phyloP scores from a whole-genome alignment of 2,329 filamentous ascomycete species.

The Sporothrix inflata region DNA sequence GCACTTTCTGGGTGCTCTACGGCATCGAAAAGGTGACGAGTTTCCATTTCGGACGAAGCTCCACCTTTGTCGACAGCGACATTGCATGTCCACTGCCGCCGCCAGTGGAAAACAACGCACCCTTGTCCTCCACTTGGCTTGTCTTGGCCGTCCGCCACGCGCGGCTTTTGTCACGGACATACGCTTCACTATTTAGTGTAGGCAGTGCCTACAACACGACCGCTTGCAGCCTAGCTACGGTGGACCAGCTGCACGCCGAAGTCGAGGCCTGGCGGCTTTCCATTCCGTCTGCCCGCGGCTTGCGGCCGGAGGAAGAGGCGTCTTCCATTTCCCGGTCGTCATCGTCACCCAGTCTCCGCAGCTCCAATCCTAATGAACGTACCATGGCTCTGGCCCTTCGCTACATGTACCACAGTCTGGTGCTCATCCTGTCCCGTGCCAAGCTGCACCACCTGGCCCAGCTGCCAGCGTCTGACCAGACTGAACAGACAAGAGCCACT shows the following conservation, averaged over 20 bases:
- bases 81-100: constrained; percentile 40
- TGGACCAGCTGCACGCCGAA: constrained; percentile 38
- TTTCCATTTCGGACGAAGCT: constrained; percentile 41
- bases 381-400: constrained; percentile 34
- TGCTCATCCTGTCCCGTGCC: constrained; percentile 38
- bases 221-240: constrained; percentile 37
- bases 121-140: constrained; percentile 36
- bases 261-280: constrained; percentile 40
- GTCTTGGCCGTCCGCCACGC: constrained; percentile 37
- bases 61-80: constrained; percentile 41
- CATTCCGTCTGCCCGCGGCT: constrained; percentile 31
- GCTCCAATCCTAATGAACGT: constrained; percentile 29
- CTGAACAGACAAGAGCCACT: not conserved
- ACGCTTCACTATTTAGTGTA: constrained; percentile 40
- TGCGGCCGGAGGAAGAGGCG: constrained; percentile 17
- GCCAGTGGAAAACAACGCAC: not conserved
- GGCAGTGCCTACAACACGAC: constrained; percentile 37
- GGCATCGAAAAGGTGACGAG: constrained; percentile 38
- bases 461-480: not conserved
- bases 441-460: constrained; percentile 32
- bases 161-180: constrained; percentile 38
- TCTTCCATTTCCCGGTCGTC: constrained; percentile 11
- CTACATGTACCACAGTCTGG: constrained; percentile 39
- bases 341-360: constrained; percentile 27
- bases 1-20: constrained; percentile 40